Conservation (phyloP, 1,284 basidiomycete species). For the Rhodotorula sp. region DNA sequence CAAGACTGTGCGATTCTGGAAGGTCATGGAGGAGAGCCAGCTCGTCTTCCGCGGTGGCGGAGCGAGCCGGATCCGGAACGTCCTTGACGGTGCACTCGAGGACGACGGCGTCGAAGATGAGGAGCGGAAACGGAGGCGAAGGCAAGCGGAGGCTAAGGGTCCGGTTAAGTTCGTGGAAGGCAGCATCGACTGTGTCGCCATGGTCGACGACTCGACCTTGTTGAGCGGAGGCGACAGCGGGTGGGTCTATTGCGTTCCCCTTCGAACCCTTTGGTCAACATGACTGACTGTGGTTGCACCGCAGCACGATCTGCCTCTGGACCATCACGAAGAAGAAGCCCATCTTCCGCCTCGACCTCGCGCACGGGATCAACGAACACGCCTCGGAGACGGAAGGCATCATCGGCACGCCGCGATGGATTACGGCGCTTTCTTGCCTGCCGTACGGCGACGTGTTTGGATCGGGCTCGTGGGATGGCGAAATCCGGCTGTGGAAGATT, state of each 20-base stretch:
- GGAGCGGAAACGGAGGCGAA: slow-evolving; percentile 48
- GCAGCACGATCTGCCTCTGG: slow-evolving; percentile 87
- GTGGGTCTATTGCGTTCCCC: slow-evolving; percentile 53
- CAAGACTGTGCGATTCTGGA: slow-evolving; percentile 92
- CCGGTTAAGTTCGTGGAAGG: slow-evolving; percentile 73
- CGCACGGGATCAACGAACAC: slow-evolving; percentile 77
- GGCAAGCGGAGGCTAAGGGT: slow-evolving; percentile 50
- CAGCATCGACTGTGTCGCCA: slow-evolving; percentile 83
- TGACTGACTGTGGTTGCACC: background rate
- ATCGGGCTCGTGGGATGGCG: slow-evolving; percentile 90
- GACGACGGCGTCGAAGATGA: slow-evolving; percentile 58
- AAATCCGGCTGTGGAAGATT: slow-evolving; percentile 84
- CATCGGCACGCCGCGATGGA: slow-evolving; percentile 78
- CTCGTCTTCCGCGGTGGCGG: slow-evolving; percentile 93
- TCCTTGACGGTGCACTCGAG: slow-evolving; percentile 72
- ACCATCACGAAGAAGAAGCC: slow-evolving; percentile 94
- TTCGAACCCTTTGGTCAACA: too few relatives aligned
- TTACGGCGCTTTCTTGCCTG: slow-evolving; percentile 76
- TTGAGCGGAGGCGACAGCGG: slow-evolving; percentile 93
- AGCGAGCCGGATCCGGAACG: slow-evolving; percentile 69
- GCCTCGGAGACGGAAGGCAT: slow-evolving; percentile 69
- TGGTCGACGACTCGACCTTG: slow-evolving; percentile 92
- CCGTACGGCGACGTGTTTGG: slow-evolving; percentile 88
- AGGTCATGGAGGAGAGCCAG: slow-evolving; percentile 92
- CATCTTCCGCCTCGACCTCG: slow-evolving; percentile 74